phyloP scores from a whole-genome alignment of 2,329 filamentous ascomycete species.

The Colletotrichum sp. region DNA sequence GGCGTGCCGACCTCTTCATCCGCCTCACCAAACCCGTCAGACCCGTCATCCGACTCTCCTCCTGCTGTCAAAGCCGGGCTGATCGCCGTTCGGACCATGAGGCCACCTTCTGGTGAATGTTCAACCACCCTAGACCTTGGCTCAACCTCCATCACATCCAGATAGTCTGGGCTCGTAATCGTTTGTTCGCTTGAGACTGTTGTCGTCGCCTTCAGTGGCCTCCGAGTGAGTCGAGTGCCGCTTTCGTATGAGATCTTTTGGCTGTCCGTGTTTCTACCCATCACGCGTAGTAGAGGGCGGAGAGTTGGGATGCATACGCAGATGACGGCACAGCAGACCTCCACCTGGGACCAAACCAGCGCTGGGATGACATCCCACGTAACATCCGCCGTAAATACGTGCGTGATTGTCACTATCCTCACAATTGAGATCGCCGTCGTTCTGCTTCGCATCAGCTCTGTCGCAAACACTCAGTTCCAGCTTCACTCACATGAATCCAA shows the following conservation, averaged over 20 bases:
- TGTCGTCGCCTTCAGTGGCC: not conserved
- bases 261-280: not conserved
- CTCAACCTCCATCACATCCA: not conserved
- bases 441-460: not conserved
- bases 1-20: conserved; percentile 5
- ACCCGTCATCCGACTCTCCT: conserved; percentile 6
- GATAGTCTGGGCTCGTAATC: not conserved
- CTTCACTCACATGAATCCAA: conserved; percentile 12
- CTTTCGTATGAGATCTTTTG: not conserved
- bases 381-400: not conserved
- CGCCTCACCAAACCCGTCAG: not conserved
- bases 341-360: conserved; percentile 4
- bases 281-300: not conserved
- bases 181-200: conserved; percentile 4
- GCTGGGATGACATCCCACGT: conserved; percentile 3
- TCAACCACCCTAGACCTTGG: not conserved
- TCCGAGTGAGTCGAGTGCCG: not conserved
- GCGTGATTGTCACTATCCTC: not conserved
- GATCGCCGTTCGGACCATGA: not conserved
- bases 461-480: not conserved
- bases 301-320: conserved; percentile 18
- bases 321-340: conserved; percentile 10
- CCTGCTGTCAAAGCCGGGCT: not conserved
- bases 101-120: not conserved
- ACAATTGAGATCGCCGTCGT: conserved; percentile 9